phyloP scores from a whole-genome alignment of 129 eudicot genomes.

The Artemisia argyi region DNA sequence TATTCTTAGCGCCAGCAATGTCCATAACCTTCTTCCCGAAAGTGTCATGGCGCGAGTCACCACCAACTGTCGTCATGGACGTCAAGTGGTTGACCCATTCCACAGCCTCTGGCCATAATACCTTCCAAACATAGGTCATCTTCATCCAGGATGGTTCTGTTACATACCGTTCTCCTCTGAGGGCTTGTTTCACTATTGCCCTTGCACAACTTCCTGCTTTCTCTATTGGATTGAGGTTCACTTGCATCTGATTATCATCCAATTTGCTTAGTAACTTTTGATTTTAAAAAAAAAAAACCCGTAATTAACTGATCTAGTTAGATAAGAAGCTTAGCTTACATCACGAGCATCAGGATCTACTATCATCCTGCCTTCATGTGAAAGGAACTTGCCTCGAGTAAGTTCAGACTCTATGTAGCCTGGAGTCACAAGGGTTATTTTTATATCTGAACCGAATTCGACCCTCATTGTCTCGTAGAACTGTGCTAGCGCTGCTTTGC shows the following conservation, averaged over 20 bases:
- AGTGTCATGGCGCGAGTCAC: slow-evolving; percentile 26
- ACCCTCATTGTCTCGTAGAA: slow-evolving; percentile 70
- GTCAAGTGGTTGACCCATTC: slow-evolving; percentile 47
- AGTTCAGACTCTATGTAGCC: slow-evolving; percentile 67
- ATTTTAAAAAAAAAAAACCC: neutral
- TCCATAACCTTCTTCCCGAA: slow-evolving; percentile 39
- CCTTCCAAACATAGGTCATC: slow-evolving; percentile 45
- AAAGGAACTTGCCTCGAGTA: slow-evolving; percentile 55
- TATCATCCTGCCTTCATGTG: slow-evolving; percentile 42
- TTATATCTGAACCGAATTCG: slow-evolving; percentile 57
- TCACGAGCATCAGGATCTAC: slow-evolving; percentile 64
- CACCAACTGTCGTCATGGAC: slow-evolving; percentile 29
- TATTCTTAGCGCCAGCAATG: slow-evolving; percentile 25
- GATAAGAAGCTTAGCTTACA: slow-evolving; percentile 34
- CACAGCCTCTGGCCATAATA: slow-evolving; percentile 60
- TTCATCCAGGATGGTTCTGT: slow-evolving; percentile 66
- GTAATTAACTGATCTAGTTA: too few relatives aligned
- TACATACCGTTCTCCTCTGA: slow-evolving; percentile 64
- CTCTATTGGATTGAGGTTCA: slow-evolving; percentile 30
- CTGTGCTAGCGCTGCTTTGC: slow-evolving; percentile 65
- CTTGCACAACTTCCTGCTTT: slow-evolving; percentile 45
- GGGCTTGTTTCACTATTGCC: slow-evolving; percentile 49
- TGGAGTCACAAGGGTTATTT: slow-evolving; percentile 61
- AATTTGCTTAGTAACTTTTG: neutral
- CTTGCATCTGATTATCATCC: slow-evolving; percentile 29